phyloP scores from a whole-genome alignment of 1,139 yeast genomes.

The Candida tetrigidarum region DNA sequence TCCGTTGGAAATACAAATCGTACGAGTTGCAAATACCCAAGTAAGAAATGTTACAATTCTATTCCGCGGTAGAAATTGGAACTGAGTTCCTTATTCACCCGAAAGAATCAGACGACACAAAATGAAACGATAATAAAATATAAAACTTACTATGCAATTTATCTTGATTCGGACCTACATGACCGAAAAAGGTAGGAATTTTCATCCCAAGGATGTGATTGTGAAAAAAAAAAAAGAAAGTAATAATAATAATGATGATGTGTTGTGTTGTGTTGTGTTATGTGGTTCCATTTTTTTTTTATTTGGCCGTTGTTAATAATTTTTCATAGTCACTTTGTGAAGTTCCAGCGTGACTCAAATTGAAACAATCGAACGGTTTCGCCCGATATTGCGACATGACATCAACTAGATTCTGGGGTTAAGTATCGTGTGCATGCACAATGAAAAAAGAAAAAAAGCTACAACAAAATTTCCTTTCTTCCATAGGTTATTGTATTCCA shows the following conservation, averaged over 20 bases:
- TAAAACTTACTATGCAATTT: too few species aligned
- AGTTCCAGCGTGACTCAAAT: not conserved
- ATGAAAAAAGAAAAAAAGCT: not conserved
- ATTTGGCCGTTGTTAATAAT: not conserved
- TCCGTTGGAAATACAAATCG: too few species aligned
- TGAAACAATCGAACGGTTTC: slow-evolving; percentile 1
- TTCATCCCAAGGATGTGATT: not conserved
- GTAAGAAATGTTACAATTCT: too few species aligned
- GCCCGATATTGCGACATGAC: slow-evolving; percentile 1
- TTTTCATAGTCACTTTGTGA: not conserved
- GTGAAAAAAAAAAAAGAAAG: not conserved
- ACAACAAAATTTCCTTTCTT: not conserved
- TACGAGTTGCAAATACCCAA: not conserved
- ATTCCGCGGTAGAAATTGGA: not conserved
- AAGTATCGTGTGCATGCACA: not conserved
- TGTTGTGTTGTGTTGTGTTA: not conserved
- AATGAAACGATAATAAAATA: too few species aligned
- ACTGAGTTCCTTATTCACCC: slow-evolving; percentile 1
- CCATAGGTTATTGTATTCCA: not conserved
- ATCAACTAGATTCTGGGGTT: not conserved
- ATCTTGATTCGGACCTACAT: not conserved
- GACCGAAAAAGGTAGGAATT: not conserved
- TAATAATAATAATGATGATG: not conserved
- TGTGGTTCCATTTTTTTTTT: not conserved
- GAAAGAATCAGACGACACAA: too few species aligned